phyloP scores from a whole-genome alignment of 257 asterid genomes.

The Penstemon davidsonii region DNA sequence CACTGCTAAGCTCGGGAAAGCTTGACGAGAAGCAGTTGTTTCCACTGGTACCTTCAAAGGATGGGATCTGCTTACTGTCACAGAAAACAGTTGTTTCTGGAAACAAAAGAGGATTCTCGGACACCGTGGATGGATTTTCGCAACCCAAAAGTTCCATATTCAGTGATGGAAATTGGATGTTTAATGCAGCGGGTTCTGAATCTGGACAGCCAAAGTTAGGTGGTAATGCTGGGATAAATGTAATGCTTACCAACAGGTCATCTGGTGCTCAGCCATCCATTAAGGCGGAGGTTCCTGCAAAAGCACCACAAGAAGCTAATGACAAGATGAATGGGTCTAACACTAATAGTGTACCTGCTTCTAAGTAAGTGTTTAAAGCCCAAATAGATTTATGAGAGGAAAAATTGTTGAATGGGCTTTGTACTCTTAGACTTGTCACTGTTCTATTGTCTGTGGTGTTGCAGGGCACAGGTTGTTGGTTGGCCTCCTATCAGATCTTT shows the following conservation, averaged over 20 bases:
- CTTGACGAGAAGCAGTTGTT: slow-evolving; percentile 71
- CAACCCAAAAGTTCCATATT: slow-evolving; percentile 41
- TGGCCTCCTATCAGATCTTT: slow-evolving; percentile 93
- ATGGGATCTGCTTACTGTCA: slow-evolving; percentile 47
- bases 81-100: slow-evolving; percentile 63
- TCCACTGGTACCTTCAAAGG: slow-evolving; percentile 67
- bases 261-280: slow-evolving; percentile 35
- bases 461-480: slow-evolving; percentile 87
- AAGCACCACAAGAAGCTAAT: slow-evolving; percentile 41
- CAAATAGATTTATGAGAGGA: not conserved
- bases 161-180: slow-evolving; percentile 68
- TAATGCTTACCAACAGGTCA: slow-evolving; percentile 35
- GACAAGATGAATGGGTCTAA: slow-evolving; percentile 46
- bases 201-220: slow-evolving; percentile 43
- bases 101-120: slow-evolving; percentile 73
- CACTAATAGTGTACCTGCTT: slow-evolving; percentile 58
- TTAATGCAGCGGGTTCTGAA: slow-evolving; percentile 45
- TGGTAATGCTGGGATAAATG: slow-evolving; percentile 39
- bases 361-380: slow-evolving; percentile 54
- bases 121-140: slow-evolving; percentile 58
- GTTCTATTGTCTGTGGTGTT: slow-evolving; percentile 22
- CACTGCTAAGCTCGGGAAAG: slow-evolving; percentile 36
- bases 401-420: not conserved
- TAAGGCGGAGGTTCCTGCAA: slow-evolving; percentile 42
- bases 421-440: slow-evolving; percentile 14